Percentiles rank a stretch among this genome's conserved stretches.
phyloP scores from a whole-genome alignment of 805 yeast genomes.

The Lipomyces orientalis region DNA sequence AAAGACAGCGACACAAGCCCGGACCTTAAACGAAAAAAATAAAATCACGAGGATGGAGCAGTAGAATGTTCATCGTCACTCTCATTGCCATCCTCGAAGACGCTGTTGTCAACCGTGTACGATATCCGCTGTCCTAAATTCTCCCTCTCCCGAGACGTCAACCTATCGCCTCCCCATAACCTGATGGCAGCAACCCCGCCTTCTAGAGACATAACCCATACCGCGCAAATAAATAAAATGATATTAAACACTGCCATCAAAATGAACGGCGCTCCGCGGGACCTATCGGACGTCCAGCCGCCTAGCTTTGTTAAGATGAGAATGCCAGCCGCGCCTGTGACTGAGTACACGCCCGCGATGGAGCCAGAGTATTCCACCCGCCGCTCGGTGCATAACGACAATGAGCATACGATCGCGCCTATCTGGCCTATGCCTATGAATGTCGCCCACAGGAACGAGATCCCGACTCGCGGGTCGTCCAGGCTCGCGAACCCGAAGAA shows the following conservation, averaged over 20 bases:
- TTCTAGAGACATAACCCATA: slow-evolving; percentile 24
- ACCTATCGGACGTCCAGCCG: slow-evolving; percentile 62
- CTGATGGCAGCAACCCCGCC: slow-evolving; percentile 14
- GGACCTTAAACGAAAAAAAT: neutral
- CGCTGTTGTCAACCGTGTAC: slow-evolving; percentile 17
- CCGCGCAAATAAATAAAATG: slow-evolving; percentile 26
- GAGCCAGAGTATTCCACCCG: slow-evolving; percentile 61
- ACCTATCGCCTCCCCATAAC: slow-evolving; percentile 20
- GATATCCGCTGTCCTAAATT: slow-evolving; percentile 22
- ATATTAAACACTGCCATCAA: slow-evolving; percentile 54
- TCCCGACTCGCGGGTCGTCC: slow-evolving; percentile 47
- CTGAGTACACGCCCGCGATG: slow-evolving; percentile 70
- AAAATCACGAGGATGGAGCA: neutral
- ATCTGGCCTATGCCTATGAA: slow-evolving; percentile 67
- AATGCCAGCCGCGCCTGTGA: slow-evolving; percentile 72
- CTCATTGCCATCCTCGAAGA: slow-evolving; percentile 13
- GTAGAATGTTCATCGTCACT: slow-evolving; percentile 19
- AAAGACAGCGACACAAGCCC: neutral
- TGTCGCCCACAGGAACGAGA: slow-evolving; percentile 48
- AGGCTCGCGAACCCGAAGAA: slow-evolving; percentile 48
- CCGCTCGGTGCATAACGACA: slow-evolving; percentile 62
- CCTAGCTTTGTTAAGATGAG: slow-evolving; percentile 64
- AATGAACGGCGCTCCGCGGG: slow-evolving; percentile 65
- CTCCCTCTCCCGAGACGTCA: slow-evolving; percentile 22
- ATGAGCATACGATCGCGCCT: slow-evolving; percentile 65